Conservation (phyloP, 2,329 filamentous ascomycete genomes). For the Arachnomyces sp. region DNA sequence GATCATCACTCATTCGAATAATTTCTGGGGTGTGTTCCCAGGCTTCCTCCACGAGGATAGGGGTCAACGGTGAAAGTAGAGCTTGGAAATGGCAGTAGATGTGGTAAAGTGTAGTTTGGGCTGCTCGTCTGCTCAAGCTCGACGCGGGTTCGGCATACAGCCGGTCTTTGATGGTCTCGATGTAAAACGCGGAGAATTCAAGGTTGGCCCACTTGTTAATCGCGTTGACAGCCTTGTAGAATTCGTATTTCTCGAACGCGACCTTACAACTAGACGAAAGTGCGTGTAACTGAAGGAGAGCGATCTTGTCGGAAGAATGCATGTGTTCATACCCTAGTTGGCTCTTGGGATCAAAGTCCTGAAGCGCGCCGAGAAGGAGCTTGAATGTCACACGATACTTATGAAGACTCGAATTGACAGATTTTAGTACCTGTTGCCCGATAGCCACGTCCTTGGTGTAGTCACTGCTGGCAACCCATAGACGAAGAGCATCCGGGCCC, state of each 20-base stretch:
- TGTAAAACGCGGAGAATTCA: constrained; percentile 86
- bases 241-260: constrained; percentile 66
- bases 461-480: constrained; percentile 89
- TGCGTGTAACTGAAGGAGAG: constrained; percentile 64
- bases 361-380: constrained; percentile 74
- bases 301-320: constrained; percentile 63
- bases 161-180: constrained; percentile 85
- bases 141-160: constrained; percentile 74
- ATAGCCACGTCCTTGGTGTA: constrained; percentile 84
- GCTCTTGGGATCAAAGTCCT: constrained; percentile 43
- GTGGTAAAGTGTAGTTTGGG: constrained; percentile 50
- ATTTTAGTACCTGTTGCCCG: constrained; percentile 66
- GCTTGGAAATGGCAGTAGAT: constrained; percentile 67
- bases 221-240: constrained; percentile 65
- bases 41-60: constrained; percentile 77
- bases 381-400: constrained; percentile 88
- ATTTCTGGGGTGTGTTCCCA: constrained; percentile 68
- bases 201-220: constrained; percentile 75
- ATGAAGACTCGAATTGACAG: constrained; percentile 67
- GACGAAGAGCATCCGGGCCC: constrained; percentile 75
- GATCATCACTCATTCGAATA: constrained; percentile 45
- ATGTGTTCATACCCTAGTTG: constrained; percentile 40
- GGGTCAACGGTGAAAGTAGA: constrained; percentile 74
- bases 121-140: constrained; percentile 51
- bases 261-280: constrained; percentile 58